phyloP scores from a whole-genome alignment of 257 asterid genomes.

The Thymus mandschuricus region DNA sequence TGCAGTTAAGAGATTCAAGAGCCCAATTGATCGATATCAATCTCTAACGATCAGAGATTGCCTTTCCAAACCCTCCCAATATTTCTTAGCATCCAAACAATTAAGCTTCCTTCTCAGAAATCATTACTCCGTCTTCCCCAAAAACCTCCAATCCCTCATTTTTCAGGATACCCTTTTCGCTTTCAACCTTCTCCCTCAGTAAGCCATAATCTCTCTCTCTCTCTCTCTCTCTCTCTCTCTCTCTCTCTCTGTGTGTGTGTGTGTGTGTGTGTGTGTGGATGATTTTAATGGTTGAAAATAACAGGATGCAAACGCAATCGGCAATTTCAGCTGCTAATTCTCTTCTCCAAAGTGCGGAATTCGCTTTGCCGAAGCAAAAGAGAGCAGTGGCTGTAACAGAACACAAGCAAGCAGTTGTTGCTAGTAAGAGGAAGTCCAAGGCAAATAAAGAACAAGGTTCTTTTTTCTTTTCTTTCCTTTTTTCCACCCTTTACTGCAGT shows the following conservation, averaged over 20 bases:
- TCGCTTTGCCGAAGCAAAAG: conserved; percentile 77
- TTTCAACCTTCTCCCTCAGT: conserved; percentile 76
- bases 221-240: too few species aligned
- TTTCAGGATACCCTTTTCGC: conserved; percentile 75
- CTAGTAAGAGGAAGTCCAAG: conserved; percentile 64
- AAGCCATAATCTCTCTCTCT: neutral
- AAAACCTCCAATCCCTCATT: conserved; percentile 61
- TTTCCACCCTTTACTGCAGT: neutral
- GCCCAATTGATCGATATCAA: conserved; percentile 52
- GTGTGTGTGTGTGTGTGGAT: neutral
- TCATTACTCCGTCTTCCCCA: conserved; percentile 58
- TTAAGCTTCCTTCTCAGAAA: conserved; percentile 58
- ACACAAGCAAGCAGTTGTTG: conserved; percentile 73
- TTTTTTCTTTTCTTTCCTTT: neutral
- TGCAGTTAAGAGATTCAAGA: neutral
- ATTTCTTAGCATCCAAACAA: conserved; percentile 65
- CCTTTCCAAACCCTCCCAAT: conserved; percentile 46
- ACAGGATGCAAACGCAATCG: conserved; percentile 63
- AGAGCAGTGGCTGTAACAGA: conserved; percentile 60
- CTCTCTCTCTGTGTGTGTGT: neutral
- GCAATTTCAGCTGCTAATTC: conserved; percentile 65
- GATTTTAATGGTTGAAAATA: conserved; percentile 14
- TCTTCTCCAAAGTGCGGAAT: conserved; percentile 75
- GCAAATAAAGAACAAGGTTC: conserved; percentile 53
- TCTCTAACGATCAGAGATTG: conserved; percentile 54